Percentiles rank a stretch among this genome's conserved stretches.
phyloP scores from a whole-genome alignment of 2,329 filamentous ascomycete species.

The Aspergillus piperis region DNA sequence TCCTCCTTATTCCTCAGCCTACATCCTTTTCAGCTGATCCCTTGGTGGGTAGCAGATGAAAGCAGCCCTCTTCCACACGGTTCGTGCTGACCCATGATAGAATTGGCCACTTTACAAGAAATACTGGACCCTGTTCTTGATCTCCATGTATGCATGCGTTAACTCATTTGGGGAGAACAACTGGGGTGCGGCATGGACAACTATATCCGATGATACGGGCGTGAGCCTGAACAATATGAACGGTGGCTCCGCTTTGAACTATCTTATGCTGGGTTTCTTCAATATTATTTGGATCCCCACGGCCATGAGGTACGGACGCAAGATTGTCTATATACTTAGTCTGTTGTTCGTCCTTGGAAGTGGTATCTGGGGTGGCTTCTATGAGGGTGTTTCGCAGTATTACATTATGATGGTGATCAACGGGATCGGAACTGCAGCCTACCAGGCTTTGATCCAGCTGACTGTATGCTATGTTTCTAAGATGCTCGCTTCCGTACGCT shows the following conservation, averaged over 20 bases:
- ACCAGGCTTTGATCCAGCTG: conserved; percentile 43
- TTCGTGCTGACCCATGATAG: conserved; percentile 13
- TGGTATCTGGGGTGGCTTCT: conserved; percentile 37
- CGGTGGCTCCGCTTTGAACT: conserved; percentile 44
- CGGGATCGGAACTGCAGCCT: conserved; percentile 40
- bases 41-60: conserved; percentile 19
- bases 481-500: background rate
- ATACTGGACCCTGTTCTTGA: conserved; percentile 42
- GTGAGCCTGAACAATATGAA: conserved; percentile 46
- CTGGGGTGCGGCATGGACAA: conserved; percentile 46
- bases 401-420: conserved; percentile 33
- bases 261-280: conserved; percentile 44
- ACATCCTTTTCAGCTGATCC: conserved; percentile 34
- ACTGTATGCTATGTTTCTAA: conserved; percentile 25
- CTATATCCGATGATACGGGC: conserved; percentile 41
- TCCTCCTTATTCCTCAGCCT: conserved; percentile 38
- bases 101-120: conserved; percentile 43
- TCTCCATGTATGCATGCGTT: conserved; percentile 44
- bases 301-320: conserved; percentile 37
- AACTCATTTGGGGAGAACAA: conserved; percentile 47
- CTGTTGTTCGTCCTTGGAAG: conserved; percentile 33
- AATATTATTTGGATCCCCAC: conserved; percentile 44
- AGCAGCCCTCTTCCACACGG: background rate
- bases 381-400: conserved; percentile 31
- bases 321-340: conserved; percentile 39